Conservation (phyloP, 306 rosid genomes). For the Erythrophleum fordii region DNA sequence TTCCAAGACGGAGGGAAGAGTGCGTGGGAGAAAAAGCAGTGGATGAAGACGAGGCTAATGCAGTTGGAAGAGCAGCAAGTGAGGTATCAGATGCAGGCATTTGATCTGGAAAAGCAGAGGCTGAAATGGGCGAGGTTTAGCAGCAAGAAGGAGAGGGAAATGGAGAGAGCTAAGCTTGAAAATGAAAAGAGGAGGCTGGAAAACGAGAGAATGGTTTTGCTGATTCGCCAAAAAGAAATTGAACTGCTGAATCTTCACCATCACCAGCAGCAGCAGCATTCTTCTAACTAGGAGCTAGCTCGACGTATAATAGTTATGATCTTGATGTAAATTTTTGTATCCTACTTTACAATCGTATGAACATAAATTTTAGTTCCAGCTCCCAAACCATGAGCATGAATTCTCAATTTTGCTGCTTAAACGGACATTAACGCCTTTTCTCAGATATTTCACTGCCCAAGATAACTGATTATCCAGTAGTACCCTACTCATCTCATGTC, state of each 20-base stretch:
- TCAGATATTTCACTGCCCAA: not conserved
- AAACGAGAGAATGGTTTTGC: constrained; percentile 75
- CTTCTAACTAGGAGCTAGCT: constrained; percentile 38
- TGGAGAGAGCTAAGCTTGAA: constrained; percentile 81
- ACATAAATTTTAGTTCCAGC: not conserved
- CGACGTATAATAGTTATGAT: not conserved
- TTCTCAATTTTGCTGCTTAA: too few relatives aligned
- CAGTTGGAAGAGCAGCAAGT: constrained; percentile 73
- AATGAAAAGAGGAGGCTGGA: constrained; percentile 63
- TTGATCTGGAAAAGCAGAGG: constrained; percentile 82
- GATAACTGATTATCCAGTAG: not conserved
- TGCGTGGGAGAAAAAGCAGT: constrained; percentile 78
- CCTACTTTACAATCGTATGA: not conserved
- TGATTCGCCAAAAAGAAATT: constrained; percentile 69
- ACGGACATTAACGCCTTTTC: too few relatives aligned
- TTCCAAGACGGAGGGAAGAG: constrained; percentile 68
- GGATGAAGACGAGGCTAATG: constrained; percentile 62
- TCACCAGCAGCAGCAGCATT: constrained; percentile 56
- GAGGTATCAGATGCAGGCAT: constrained; percentile 50
- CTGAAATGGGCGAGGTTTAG: constrained; percentile 84
- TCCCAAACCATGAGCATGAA: too few relatives aligned
- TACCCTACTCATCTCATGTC: not conserved
- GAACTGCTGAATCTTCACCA: constrained; percentile 55
- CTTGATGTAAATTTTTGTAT: not conserved
- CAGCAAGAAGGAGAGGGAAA: constrained; percentile 87